Conservation (phyloP, 1,139 yeast species). For the Yamadazyma dendronema region DNA sequence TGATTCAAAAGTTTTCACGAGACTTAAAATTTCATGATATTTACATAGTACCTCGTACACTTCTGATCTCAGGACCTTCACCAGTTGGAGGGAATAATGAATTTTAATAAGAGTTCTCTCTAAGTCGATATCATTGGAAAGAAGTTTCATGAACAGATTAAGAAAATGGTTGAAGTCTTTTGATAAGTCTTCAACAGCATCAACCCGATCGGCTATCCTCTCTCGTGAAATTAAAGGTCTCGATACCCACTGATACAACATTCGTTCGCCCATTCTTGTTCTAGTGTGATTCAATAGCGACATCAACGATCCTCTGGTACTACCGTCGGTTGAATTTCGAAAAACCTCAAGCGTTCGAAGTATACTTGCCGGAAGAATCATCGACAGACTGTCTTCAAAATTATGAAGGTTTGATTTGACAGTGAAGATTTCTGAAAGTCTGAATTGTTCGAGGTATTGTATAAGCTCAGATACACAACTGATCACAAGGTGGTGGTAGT, state of each 20-base stretch:
- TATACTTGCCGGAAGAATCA: conserved; percentile 71
- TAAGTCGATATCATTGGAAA: conserved; percentile 52
- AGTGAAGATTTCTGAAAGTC: conserved; percentile 55
- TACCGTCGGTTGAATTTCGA: conserved; percentile 55
- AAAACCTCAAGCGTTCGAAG: conserved; percentile 73
- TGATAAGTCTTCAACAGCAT: conserved; percentile 64
- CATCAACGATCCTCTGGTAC: conserved; percentile 64
- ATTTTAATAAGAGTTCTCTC: conserved; percentile 66
- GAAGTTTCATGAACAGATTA: conserved; percentile 47
- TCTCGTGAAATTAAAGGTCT: conserved; percentile 60
- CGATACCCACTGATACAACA: conserved; percentile 69
- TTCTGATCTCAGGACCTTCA: conserved; percentile 61
- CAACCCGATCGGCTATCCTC: conserved; percentile 56
- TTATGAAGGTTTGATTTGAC: conserved; percentile 45
- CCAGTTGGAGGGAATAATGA: conserved; percentile 49
- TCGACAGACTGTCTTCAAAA: conserved; percentile 51
- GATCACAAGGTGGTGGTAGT: conserved; percentile 26
- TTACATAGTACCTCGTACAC: conserved; percentile 57
- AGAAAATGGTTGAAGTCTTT: conserved; percentile 44
- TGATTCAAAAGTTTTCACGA: conserved; percentile 26
- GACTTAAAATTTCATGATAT: conserved; percentile 37
- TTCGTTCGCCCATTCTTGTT: conserved; percentile 72
- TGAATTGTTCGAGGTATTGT: conserved; percentile 60
- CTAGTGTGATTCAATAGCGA: conserved; percentile 81
- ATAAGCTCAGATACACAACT: conserved; percentile 49